Evolutionary conservation across 2,329 filamentous ascomycete species (phyloP), one percentile per base, ranked within the genome.

Genomic region (Lasiodiplodia gonubiensis): DNA sequence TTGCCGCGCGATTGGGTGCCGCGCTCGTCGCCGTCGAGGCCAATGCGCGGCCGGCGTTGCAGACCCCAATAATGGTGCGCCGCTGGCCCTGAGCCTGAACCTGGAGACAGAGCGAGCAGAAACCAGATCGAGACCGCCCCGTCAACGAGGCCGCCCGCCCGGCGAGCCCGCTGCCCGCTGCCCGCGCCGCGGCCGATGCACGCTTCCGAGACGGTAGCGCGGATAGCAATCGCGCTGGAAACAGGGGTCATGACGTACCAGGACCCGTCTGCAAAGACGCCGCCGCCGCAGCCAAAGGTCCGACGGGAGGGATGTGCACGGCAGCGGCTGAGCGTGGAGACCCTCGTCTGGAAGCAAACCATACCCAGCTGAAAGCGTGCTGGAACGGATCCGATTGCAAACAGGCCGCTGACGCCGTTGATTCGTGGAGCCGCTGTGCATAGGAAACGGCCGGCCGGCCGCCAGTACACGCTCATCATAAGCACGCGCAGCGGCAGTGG

Each of bases 1-100:
- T 49, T 63, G 59, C 59, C 59, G 59, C 59, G 59, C 59, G 59
- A 63, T 63, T 63, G 59, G 59, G 27, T 63, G 59, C 59, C 46
- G 59, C 59, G 46, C 59, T 51, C 11, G 46, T 30, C 49, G 27
- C 27, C 14, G 23, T n/a, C 16, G n/a, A n/a, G 55, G 27, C 59
- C 59, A 63, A 63, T 51, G 59, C 59, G 46, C 57, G 2, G 57
- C 57, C 57, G 57, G 57, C 57, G 57, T 61, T 51, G 59, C 59
- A 63, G 59, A 63, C 59, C 42, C 59, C 59, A 63, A 63, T 63
- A 39, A 39, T 63, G 59, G 42, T 27, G 46, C n/a, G n/a, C 42
- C 42, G 42, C 42, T 46, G 18, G 42, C n/a, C 42, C 42, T 46
- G 42, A 35, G 8, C 39, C 39, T 48, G 59, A 51, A 51, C 59